phyloP scores from a whole-genome alignment of 345 rosid species.

The Camelina sativa region DNA sequence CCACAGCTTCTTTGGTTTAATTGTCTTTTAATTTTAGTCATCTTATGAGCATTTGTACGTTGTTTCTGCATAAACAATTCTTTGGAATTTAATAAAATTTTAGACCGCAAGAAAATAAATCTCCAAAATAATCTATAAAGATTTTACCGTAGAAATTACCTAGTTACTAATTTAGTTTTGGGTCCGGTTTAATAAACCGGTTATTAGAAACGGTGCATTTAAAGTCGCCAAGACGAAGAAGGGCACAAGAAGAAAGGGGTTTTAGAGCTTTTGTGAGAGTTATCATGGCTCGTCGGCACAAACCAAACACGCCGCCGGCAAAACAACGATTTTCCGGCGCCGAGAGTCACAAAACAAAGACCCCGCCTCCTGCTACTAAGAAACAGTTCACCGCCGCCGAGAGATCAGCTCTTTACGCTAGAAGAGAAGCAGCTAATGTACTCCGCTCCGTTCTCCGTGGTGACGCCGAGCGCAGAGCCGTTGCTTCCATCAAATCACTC shows the following conservation, averaged over 20 bases:
- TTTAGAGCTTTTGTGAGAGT: background rate
- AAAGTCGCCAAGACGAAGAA: background rate
- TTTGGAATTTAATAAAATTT: no score
- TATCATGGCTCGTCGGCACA: conserved; percentile 33
- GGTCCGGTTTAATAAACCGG: conserved; percentile 24
- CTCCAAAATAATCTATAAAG: no score
- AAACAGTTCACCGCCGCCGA: conserved; percentile 13
- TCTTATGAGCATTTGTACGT: no score
- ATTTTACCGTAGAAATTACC: no score
- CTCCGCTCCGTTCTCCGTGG: conserved; percentile 72
- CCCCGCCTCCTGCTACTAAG: conserved; percentile 10
- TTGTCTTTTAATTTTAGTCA: no score
- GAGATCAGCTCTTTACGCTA: background rate
- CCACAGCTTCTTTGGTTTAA: no score
- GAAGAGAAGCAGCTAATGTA: conserved; percentile 12
- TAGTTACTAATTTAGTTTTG: background rate
- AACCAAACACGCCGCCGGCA: conserved; percentile 21
- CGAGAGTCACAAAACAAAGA: conserved; percentile 36
- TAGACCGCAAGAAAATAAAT: no score
- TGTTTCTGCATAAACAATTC: no score
- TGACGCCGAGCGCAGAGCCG: conserved; percentile 77
- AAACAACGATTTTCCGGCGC: background rate
- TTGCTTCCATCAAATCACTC: conserved; percentile 79
- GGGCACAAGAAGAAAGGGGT: conserved; percentile 1
- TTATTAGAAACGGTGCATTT: background rate